Evolutionary conservation across 1,284 basidiomycete genomes (phyloP), one percentile per base, ranked within the genome.

Genomic region (Ganoderma resinaceum): DNA sequence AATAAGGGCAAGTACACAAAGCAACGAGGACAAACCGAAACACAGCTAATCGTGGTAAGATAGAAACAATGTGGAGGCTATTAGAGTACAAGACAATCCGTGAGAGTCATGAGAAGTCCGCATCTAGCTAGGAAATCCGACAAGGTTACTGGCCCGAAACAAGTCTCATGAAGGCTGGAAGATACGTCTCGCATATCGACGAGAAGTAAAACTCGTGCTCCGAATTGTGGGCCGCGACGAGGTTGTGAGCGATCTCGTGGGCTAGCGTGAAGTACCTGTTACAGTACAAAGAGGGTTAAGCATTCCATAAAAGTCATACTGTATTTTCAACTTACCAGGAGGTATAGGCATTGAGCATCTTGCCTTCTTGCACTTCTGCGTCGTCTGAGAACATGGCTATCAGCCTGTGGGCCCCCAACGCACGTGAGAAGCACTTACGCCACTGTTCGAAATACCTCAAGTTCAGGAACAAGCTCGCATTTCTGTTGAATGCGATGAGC

Each of bases 131-230:
- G 46, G 63, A 43, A 26, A 23, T 68, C 70, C 70, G 31, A 60
- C 12, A 18, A 49, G 57, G 60, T 57, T 68, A 70, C 55, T 65
- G 43, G 57, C 58, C 40, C 12, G 72, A 63, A 14, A 76, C 67
- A 7, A 72, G 63, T 55, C 65, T 69, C 42, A 68, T 70, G 53
- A 76, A 70, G 4, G 59, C 43, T 18, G 74, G 72, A 0, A 76
- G 66, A 53, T 71, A 73, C n/a, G 61, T 67, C 46, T 98, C 95
- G 70, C 94, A 93, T 26, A 98, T 94, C 7, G 93, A 91, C 38
- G 95, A 95, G 76, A 98, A 97, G 80, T 96, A 98, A 79, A 97
- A 98, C 74, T 96, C 95, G 76, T 97, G 95, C 77, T 94, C 92
- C 4, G 92, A 91, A 74, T 94, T 93, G 74, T 94, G 92, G 0